Conservation (phyloP, 163 green algal species). For the Scenedesmus sp. region DNA sequence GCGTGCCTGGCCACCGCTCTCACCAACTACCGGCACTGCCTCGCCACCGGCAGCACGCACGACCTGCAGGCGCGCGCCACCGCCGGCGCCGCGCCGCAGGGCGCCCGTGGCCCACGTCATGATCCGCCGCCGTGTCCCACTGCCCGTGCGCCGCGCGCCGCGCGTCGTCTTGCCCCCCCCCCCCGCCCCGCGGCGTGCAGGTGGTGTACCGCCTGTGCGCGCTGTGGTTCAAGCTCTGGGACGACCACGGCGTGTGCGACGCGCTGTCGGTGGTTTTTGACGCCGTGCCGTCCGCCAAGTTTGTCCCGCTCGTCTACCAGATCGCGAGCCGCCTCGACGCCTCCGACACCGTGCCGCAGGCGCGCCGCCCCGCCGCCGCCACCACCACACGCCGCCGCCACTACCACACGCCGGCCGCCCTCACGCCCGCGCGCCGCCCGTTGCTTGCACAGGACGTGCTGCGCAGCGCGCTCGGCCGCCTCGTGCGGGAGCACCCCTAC, state of each 20-base stretch:
- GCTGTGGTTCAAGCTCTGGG: slow-evolving; percentile 76
- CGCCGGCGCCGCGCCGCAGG: not conserved
- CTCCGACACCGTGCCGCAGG: slow-evolving; percentile 19
- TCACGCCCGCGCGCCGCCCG: no score
- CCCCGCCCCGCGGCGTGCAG: no score
- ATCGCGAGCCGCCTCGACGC: slow-evolving; percentile 26
- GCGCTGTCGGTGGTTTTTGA: slow-evolving; percentile 47
- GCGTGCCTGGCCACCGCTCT: slow-evolving; percentile 50
- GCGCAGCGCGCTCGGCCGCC: slow-evolving; percentile 61
- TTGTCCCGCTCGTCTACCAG: slow-evolving; percentile 88
- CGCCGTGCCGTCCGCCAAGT: slow-evolving; percentile 80
- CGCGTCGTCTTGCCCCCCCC: no score
- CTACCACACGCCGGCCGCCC: no score
- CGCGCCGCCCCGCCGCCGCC: not conserved
- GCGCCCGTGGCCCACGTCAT: not conserved
- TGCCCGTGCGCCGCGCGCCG: no score
- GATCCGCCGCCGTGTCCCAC: no score
- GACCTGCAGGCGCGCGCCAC: slow-evolving; percentile 56
- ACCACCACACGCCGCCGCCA: no score
- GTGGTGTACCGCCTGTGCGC: slow-evolving; percentile 71
- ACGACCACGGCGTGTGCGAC: slow-evolving; percentile 46
- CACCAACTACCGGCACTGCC: slow-evolving; percentile 51
- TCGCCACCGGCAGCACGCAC: slow-evolving; percentile 51
- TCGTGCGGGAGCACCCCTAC: slow-evolving; percentile 85
- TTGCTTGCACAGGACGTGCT: slow-evolving; percentile 29